These are phyloP conservation scores for Metarhizium anisopliae DNA, from an alignment of 2,329 filamentous ascomycete genomes.

Conservation along the genomic window DNA sequence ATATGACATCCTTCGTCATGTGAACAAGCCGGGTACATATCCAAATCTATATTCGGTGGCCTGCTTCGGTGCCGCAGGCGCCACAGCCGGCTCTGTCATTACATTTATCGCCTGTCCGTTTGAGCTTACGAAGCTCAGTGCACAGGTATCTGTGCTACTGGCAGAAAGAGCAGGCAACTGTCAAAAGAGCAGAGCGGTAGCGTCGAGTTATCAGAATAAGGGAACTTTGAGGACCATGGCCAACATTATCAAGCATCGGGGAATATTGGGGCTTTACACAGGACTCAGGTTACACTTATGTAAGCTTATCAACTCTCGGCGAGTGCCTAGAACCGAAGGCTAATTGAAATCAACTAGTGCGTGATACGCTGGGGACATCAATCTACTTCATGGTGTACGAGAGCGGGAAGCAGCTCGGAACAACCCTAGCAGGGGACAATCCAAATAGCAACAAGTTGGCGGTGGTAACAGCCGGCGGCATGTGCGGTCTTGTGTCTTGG, in stretches of 20 bases:
- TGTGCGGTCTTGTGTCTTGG: constrained; percentile 81
- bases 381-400: constrained; percentile 90
- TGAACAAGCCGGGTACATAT: constrained; percentile 60
- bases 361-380: constrained; percentile 73
- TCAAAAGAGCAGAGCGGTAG: constrained; percentile 47
- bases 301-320: constrained; percentile 32
- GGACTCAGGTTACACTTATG: constrained; percentile 71
- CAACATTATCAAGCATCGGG: constrained; percentile 68
- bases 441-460: constrained; percentile 72
- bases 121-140: constrained; percentile 81
- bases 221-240: constrained; percentile 68
- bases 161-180: constrained; percentile 33
- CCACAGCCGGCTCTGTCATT: constrained; percentile 70
- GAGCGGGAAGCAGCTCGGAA: constrained; percentile 73
- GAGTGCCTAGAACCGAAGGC: neutral
- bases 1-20: constrained; percentile 63
- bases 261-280: constrained; percentile 66
- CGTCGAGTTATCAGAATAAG: constrained; percentile 66
- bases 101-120: constrained; percentile 79
- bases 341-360: constrained; percentile 39
- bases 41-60: constrained; percentile 65
- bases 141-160: constrained; percentile 74
- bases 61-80: constrained; percentile 71
- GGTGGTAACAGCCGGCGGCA: constrained; percentile 67
- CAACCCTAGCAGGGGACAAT: constrained; percentile 61